Evolutionary conservation across 371 early-diverging fungal genomes (phyloP).

Genomic region (Apophysomyces ossiformis): DNA sequence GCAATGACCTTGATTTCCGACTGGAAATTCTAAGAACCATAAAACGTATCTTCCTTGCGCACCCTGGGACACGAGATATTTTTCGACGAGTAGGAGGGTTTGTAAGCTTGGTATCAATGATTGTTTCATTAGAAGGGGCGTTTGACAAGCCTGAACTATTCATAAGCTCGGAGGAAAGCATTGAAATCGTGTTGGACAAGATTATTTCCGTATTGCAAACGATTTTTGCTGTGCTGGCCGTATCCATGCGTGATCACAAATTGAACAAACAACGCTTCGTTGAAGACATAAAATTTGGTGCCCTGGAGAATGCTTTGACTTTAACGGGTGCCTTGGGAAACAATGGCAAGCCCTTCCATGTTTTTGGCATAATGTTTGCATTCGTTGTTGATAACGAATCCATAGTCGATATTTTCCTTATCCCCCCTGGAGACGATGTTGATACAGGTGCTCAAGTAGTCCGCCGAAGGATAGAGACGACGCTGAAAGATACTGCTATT

Average conservation of each 20-base stretch:
- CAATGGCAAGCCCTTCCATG: slow-evolving; percentile 37
- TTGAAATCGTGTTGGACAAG: slow-evolving; percentile 33
- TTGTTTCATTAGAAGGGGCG: slow-evolving; percentile 65
- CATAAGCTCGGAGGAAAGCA: not conserved
- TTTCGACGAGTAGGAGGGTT: slow-evolving; percentile 70
- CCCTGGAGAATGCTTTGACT: slow-evolving; percentile 64
- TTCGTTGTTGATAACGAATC: slow-evolving; percentile 62
- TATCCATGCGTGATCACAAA: slow-evolving; percentile 64
- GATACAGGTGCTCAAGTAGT: not conserved
- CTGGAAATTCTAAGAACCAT: slow-evolving; percentile 60
- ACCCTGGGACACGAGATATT: slow-evolving; percentile 50
- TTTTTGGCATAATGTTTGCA: slow-evolving; percentile 67
- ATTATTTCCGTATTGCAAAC: slow-evolving; percentile 47
- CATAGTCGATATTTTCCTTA: slow-evolving; percentile 52
- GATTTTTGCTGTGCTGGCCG: slow-evolving; percentile 59
- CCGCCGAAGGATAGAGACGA: slow-evolving; percentile 24
- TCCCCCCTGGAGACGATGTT: slow-evolving; percentile 12
- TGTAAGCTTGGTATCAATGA: slow-evolving; percentile 65
- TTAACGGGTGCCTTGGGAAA: slow-evolving; percentile 61
- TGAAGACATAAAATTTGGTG: slow-evolving; percentile 58
- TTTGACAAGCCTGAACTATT: slow-evolving; percentile 27
- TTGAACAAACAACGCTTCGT: slow-evolving; percentile 58
- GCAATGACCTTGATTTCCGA: slow-evolving; percentile 62
- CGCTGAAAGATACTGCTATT: slow-evolving; percentile 30
- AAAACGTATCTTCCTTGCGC: slow-evolving; percentile 52